Evolutionary conservation across 1,284 basidiomycete genomes (phyloP).

Genomic region (Malassezia psittaci): DNA sequence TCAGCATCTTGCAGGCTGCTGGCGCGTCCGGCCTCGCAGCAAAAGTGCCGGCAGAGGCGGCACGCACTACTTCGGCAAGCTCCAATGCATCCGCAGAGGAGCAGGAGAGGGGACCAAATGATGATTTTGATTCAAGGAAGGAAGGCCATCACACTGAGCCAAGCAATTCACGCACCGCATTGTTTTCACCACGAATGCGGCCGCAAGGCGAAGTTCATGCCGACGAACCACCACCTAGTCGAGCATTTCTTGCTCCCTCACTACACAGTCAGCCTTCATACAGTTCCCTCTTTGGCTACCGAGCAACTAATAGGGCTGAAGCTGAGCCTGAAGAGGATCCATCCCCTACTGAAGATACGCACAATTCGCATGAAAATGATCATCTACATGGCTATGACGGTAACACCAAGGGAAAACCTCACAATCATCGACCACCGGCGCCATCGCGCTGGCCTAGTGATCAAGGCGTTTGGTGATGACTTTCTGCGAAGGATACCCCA

Average conservation of each 20-base stretch:
- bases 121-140: no score
- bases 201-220: neutral
- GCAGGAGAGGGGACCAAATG: no score
- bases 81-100: no score
- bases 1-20: slow-evolving; percentile 57
- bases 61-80: no score
- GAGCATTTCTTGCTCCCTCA: neutral
- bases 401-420: neutral
- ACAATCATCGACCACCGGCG: neutral
- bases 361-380: no score
- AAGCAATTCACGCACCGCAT: neutral
- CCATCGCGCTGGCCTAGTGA: neutral
- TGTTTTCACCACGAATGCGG: neutral
- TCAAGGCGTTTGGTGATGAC: neutral
- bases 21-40: no score
- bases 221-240: neutral
- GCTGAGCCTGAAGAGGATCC: neutral
- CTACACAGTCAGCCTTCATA: slow-evolving; percentile 2
- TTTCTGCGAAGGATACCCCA: neutral
- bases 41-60: no score
- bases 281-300: slow-evolving; percentile 10
- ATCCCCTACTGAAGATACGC: no score
- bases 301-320: neutral
- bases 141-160: neutral
- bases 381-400: neutral